Evolutionary conservation across 768 basidiomycete genomes (phyloP), one percentile per base, ranked within the genome.

Genomic region (Cystofilobasidium macerans): DNA sequence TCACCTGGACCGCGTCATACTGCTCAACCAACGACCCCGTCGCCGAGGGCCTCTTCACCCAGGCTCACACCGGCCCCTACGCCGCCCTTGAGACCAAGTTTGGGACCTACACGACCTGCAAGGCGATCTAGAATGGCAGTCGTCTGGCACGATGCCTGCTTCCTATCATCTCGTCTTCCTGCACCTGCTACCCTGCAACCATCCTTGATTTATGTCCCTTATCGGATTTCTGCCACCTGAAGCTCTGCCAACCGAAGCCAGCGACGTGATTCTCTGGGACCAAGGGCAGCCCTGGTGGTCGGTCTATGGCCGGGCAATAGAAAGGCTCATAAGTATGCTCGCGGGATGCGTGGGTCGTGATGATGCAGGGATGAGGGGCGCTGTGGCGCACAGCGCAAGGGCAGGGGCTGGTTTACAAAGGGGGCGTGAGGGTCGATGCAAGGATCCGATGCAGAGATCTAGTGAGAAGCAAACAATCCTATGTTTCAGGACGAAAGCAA

Each of bases 1-100:
- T 64, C 57, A 24, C 40, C 6, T 64, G 63, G 63, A 35, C 63
- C 1, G 63, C 63, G 1, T 33, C 14, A 5, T 64, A 35, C 47
- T 64, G 63, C 63, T 64, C 63, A 7, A 60, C 58, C 58, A 64
- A 64, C 57, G 57, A 64, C 43, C 42, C 63, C 54, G 56, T 64
- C 33, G 63, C 63, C 24, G 26, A 57, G 54, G 11, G n/a, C 18
- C 56, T 64, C 18, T 64, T 30, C 56, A 42, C 13, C 26, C 14
- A 28, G 33, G 63, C 63, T 4, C 63, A 64, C 57, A 64, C 63
- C 43, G 63, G 63, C 12, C 63, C 63, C 12, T 43, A 43, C 47
- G 63, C 38, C 18, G 63, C 56, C 13, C n/a, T 60, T 28, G 58
- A 24, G 22, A 42, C 58, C 28, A 40, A 9, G 11, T 60, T 42